Evolutionary conservation across 1,284 basidiomycete genomes (phyloP), one percentile per base, ranked within the genome.

Genomic region (Lentinus polychrous): DNA sequence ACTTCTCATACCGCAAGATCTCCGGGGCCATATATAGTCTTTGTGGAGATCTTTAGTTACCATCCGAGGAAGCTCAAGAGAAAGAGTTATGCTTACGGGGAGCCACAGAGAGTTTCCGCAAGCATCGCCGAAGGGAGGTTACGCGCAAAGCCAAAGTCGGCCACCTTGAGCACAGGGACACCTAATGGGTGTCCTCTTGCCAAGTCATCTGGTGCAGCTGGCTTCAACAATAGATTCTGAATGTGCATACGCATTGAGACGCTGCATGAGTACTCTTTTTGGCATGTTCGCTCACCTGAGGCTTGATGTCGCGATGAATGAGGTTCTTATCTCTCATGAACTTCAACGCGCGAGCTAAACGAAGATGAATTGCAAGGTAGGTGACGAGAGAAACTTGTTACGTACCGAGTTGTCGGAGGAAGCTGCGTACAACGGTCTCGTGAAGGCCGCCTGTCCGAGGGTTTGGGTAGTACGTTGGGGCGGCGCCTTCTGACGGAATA

Each of bases 1-100:
- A 98, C 67, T 95, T 96, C 69, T 99, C 90, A 65, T 97, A 97
- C 17, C 91, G 82, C 15, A 99, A 72, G 55, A 99, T 99, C 68
- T 99, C 95, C 0, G 95, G 95, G 0, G 96, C 95, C 95, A 99
- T 99, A 70, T 99, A 99, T 27, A 99, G 70, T 41, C 89, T 91
- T 57, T 5, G 27, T 12, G 15, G 17, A 31, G 48, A 27, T 36
- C 53, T 11, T 8, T 17, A 14, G 27, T 23, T 12, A 37, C 6
- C 15, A 17, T 33, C 6, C 8, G 8, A 33, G 6, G n/a, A 4
- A 23, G 24, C 2, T 7, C 12, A 31, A 17, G 11, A 35, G 22
- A 46, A 35, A 36, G 22, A 14, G 33, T 11, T 18, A 53, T 2
- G 77, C 89, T 66, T 62, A 92, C 83, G 96, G 95, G 17, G 94